Evolutionary conservation across 2,329 filamentous ascomycete species (phyloP).

Genomic region (Fusarium sterilihyphosum): DNA sequence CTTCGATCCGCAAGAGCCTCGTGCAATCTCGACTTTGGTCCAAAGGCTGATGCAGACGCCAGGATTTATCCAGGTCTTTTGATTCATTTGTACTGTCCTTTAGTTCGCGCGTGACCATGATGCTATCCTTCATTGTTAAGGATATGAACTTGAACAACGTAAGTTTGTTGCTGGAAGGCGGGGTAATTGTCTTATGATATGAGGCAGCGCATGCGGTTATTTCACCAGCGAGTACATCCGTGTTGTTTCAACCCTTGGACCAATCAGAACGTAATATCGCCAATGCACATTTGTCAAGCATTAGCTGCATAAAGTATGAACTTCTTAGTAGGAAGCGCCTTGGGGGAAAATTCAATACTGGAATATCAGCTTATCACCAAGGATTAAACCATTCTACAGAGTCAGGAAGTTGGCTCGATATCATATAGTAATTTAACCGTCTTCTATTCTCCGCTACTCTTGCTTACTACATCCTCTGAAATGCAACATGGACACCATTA

Average conservation of each 20-base stretch:
- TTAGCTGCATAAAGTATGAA: neutral
- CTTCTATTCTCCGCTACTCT: neutral
- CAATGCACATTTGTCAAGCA: neutral
- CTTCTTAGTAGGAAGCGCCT: neutral
- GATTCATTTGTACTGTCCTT: too few species aligned
- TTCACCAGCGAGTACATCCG: neutral
- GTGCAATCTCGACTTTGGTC: neutral
- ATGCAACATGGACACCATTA: neutral
- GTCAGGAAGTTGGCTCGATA: accelerated
- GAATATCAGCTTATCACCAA: neutral
- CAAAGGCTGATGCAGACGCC: neutral
- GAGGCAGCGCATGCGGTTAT: neutral
- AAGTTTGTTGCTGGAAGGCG: neutral
- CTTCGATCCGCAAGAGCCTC: neutral
- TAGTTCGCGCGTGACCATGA: neutral
- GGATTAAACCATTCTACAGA: neutral
- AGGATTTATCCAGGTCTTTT: neutral
- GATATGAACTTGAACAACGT: neutral
- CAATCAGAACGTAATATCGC: neutral
- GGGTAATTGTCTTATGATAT: neutral
- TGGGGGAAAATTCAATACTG: too few species aligned
- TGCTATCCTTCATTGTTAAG: neutral
- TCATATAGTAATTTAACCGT: neutral
- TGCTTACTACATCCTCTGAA: neutral
- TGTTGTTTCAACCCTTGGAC: neutral